phyloP scores from a whole-genome alignment of 371 early-diverging fungal genomes.

The Apophysomyces trapeziformis region DNA sequence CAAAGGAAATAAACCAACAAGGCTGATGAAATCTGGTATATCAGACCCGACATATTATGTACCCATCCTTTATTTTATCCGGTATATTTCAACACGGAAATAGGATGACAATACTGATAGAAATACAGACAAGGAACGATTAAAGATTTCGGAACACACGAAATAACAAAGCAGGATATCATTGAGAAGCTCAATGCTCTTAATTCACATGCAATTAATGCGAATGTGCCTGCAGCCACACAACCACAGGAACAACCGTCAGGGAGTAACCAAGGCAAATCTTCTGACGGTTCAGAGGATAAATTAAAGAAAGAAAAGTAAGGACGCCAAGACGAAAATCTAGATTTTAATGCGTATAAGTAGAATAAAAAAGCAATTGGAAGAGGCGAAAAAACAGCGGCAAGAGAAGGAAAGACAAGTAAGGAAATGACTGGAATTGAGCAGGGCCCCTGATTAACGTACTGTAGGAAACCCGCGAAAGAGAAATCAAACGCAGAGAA shows the following conservation, averaged over 20 bases:
- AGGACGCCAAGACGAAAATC: not conserved
- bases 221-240: conserved; percentile 2
- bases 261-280: not conserved
- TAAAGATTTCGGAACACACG: conserved; percentile 24
- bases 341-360: not conserved
- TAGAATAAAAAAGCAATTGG: conserved; percentile 44
- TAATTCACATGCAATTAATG: not conserved
- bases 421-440: not conserved
- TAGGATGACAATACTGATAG: not conserved
- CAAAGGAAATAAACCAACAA: not conserved
- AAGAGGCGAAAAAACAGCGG: conserved; percentile 38
- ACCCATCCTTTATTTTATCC: conserved; percentile 29
- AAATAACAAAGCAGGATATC: conserved; percentile 17
- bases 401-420: conserved; percentile 41
- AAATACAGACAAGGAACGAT: conserved; percentile 21
- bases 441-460: not conserved
- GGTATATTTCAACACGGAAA: not conserved
- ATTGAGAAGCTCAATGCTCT: conserved; percentile 21
- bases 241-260: not conserved
- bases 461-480: conserved; percentile 32
- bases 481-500: conserved; percentile 45
- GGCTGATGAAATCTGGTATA: not conserved
- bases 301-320: conserved; percentile 30
- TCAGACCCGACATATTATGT: conserved; percentile 27
- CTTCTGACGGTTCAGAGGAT: not conserved